These are phyloP conservation scores for Colletotrichum aenigma DNA, from an alignment of 2,329 filamentous ascomycete species.

Conservation along the genomic window DNA sequence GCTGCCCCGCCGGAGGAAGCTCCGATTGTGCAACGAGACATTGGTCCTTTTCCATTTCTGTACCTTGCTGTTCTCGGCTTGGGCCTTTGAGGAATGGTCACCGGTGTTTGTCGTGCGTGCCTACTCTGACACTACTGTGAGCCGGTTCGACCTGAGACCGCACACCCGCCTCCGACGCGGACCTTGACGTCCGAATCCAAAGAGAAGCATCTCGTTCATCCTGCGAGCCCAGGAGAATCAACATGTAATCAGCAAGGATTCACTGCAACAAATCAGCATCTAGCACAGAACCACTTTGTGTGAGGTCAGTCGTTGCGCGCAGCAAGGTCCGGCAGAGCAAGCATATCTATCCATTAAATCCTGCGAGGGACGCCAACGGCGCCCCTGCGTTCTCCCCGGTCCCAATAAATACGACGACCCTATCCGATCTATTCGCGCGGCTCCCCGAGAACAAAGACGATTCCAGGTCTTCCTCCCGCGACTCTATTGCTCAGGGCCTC, in stretches of 20 bases:
- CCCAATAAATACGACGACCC: background rate
- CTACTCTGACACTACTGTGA: too few relatives aligned
- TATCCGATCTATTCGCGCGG: background rate
- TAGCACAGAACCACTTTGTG: background rate
- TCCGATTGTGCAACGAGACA: too few relatives aligned
- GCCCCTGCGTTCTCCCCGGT: background rate
- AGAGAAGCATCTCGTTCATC: too few relatives aligned
- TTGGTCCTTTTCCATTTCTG: background rate
- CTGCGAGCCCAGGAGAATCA: background rate
- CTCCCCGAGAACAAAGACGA: background rate
- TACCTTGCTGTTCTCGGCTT: background rate
- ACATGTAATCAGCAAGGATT: background rate
- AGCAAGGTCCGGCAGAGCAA: background rate
- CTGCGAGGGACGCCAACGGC: background rate
- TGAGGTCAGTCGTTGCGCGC: background rate
- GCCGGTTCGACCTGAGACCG: rapidly evolving
- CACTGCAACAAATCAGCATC: background rate
- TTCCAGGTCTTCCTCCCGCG: background rate
- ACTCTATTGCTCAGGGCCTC: background rate
- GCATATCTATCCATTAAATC: background rate
- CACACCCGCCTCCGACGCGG: too few relatives aligned
- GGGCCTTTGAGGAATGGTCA: background rate
- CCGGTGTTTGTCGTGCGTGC: background rate
- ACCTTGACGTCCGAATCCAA: too few relatives aligned
- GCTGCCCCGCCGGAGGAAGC: too few relatives aligned